phyloP scores from a whole-genome alignment of 768 basidiomycete genomes.

The Guyanaporus albipodus region DNA sequence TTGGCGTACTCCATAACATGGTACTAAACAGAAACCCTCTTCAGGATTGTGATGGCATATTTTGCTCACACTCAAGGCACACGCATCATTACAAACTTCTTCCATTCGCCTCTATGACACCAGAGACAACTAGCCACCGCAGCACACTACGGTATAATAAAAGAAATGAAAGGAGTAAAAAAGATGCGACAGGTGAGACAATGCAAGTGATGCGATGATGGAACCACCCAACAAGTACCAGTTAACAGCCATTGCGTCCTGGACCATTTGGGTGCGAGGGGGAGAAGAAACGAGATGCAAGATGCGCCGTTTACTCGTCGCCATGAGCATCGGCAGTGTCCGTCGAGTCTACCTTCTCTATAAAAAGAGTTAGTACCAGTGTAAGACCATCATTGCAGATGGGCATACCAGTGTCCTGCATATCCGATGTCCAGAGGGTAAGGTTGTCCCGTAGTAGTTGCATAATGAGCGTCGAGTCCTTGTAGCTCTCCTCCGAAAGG shows the following conservation, averaged over 20 bases:
- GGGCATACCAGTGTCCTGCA: slow-evolving; percentile 83
- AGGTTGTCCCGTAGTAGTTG: slow-evolving; percentile 96
- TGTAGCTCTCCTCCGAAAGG: slow-evolving; percentile 97
- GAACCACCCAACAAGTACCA: slow-evolving; percentile 14
- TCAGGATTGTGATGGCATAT: too few relatives aligned
- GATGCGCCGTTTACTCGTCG: slow-evolving; percentile 51
- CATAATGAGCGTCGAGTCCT: slow-evolving; percentile 97
- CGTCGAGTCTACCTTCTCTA: slow-evolving; percentile 72
- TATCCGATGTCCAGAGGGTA: slow-evolving; percentile 97
- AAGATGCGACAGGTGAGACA: slow-evolving; percentile 33
- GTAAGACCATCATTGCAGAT: slow-evolving; percentile 16
- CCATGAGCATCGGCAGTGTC: slow-evolving; percentile 63
- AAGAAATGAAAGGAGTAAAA: slow-evolving; percentile 24
- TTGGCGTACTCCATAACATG: slow-evolving; percentile 13
- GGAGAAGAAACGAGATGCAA: slow-evolving; percentile 10
- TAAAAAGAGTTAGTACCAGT: slow-evolving; percentile 19
- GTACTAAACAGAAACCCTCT: background rate
- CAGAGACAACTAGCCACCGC: slow-evolving; percentile 31
- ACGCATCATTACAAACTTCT: too few relatives aligned
- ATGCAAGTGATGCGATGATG: slow-evolving; percentile 30
- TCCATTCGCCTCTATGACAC: slow-evolving; percentile 33
- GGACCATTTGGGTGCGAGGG: slow-evolving; percentile 16
- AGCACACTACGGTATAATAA: slow-evolving; percentile 36
- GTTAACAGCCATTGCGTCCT: slow-evolving; percentile 9
- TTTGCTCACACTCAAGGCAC: too few relatives aligned